Conservation (phyloP, 768 basidiomycete genomes). For the Albatrellus ellisii region DNA sequence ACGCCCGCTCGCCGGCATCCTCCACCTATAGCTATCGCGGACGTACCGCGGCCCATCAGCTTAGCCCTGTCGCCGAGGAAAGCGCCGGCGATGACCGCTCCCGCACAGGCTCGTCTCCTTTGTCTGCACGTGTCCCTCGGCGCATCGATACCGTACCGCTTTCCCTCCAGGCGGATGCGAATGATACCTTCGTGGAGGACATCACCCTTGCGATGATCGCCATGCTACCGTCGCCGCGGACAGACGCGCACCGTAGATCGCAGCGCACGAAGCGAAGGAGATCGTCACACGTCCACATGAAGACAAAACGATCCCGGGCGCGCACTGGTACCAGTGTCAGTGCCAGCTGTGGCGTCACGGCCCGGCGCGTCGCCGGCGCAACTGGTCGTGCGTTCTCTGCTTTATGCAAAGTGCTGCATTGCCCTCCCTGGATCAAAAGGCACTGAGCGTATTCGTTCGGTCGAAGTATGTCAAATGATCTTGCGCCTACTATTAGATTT, state of each 20-base stretch:
- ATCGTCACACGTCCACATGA: neutral
- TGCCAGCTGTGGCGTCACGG: no score
- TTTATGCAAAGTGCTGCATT: neutral
- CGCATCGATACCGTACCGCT: neutral
- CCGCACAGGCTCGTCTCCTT: constrained; percentile 4
- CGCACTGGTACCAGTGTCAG: neutral
- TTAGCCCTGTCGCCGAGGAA: constrained; percentile 14
- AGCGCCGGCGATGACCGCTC: constrained; percentile 12
- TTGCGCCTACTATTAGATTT: no score
- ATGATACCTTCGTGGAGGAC: constrained; percentile 11
- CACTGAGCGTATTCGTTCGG: neutral
- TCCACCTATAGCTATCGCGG: constrained; percentile 11
- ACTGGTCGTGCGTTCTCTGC: constrained; percentile 8
- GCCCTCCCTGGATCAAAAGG: neutral
- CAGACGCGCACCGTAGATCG: no score
- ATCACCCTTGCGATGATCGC: constrained; percentile 7
- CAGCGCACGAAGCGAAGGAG: constrained; percentile 6
- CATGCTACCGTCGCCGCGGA: constrained; percentile 11
- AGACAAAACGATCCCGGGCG: neutral
- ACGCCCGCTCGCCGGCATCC: constrained; percentile 9
- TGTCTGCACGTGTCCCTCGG: constrained; percentile 1
- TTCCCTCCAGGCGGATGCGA: neutral
- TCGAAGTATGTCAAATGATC: no score
- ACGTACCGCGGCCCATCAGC: constrained; percentile 8
- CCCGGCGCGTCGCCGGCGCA: constrained; percentile 6